Conservation (phyloP, 139 green algal genomes). For the Auxenochlorella pyrenoidosa region DNA sequence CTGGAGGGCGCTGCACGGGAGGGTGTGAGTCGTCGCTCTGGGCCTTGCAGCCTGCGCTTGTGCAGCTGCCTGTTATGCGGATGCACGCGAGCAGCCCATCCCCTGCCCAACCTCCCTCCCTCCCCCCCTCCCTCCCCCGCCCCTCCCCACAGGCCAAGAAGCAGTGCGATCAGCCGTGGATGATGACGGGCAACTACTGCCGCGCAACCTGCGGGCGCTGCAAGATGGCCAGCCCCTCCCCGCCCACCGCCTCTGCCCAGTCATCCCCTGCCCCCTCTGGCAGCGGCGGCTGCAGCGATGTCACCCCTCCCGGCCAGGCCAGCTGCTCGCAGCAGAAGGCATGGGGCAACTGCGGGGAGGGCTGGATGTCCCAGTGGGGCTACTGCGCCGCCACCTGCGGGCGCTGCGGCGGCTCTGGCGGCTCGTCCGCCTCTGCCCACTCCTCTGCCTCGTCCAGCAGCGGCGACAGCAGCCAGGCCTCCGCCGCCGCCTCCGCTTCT, state of each 20-base stretch:
- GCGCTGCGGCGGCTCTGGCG: neutral
- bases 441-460: neutral
- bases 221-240: neutral
- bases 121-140: neutral
- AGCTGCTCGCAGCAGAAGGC: conserved; percentile 50
- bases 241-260: neutral
- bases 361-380: conserved; percentile 33
- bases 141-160: neutral
- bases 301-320: neutral
- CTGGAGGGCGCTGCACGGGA: too few species aligned
- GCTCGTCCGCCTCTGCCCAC: neutral
- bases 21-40: too few species aligned
- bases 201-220: neutral
- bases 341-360: conserved; percentile 50
- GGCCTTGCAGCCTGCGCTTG: too few species aligned
- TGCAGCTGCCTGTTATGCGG: too few species aligned
- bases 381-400: conserved; percentile 47
- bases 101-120: neutral
- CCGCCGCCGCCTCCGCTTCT: too few species aligned
- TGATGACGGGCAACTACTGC: conserved; percentile 18
- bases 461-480: neutral
- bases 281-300: conserved; percentile 29
- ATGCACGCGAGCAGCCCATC: too few species aligned
- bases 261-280: neutral
- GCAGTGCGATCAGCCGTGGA: conserved; percentile 15